Evolutionary conservation across 73 alveolate species (phyloP).

Genomic region (Paramecium pentaurelia): DNA sequence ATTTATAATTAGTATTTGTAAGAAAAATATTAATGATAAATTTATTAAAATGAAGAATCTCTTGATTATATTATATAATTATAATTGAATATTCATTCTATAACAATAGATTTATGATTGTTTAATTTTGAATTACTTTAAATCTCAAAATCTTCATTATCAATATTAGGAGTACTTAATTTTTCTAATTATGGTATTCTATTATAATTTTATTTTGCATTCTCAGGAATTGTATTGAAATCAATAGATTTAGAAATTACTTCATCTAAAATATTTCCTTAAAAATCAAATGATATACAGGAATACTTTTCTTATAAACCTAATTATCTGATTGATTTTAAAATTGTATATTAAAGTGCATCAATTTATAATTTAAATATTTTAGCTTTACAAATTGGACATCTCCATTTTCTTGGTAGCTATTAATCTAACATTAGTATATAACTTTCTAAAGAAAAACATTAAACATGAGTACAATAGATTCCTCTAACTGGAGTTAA

Average conservation of each 20-base stretch:
- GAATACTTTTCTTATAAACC: background rate
- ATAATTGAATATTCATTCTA: too few relatives aligned
- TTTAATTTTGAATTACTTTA: background rate
- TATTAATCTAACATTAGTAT: background rate
- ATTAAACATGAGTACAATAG: background rate
- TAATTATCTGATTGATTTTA: background rate
- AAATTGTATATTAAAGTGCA: background rate
- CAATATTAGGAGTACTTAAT: background rate
- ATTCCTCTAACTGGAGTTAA: slow-evolving; percentile 41
- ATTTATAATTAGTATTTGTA: too few relatives aligned
- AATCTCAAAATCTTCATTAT: background rate
- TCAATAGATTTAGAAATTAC: background rate
- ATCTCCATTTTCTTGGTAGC: background rate
- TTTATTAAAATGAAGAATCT: background rate
- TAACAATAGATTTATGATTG: background rate
- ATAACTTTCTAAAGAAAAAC: background rate
- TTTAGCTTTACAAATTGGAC: slow-evolving; percentile 13
- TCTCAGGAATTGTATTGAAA: background rate
- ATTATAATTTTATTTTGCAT: background rate
- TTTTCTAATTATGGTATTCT: background rate
- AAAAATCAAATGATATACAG: background rate
- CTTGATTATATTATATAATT: background rate
- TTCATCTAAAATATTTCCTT: background rate
- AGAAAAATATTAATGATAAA: too few relatives aligned
- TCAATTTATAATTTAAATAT: slow-evolving; percentile 6